Percentiles rank a stretch among this genome's conserved stretches.
phyloP scores from a whole-genome alignment of 2,329 filamentous ascomycete genomes.

The Trichoderma asperellum region DNA sequence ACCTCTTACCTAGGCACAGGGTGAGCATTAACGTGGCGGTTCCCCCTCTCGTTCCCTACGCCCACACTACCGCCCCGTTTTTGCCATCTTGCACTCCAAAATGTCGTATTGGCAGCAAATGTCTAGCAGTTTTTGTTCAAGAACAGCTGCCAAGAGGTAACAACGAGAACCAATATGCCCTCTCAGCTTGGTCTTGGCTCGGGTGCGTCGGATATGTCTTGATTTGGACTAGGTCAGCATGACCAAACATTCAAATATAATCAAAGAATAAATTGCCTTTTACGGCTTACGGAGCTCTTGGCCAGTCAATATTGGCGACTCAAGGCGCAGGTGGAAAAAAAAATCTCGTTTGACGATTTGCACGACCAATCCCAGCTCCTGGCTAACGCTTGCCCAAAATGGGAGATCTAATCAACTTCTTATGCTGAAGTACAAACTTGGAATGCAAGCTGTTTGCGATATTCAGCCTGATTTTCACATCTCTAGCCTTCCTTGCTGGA shows the following conservation, averaged over 20 bases:
- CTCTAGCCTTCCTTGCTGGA: neutral
- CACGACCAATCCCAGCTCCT: neutral
- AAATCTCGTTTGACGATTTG: neutral
- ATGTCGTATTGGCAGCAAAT: conserved; percentile 11
- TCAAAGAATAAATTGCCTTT: neutral
- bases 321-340: neutral
- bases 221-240: neutral
- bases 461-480: neutral
- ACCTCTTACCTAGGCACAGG: neutral
- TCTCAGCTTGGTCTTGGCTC: conserved; percentile 18
- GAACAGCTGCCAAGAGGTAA: conserved; percentile 15
- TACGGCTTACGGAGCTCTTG: neutral
- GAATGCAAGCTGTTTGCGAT: neutral
- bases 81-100: neutral
- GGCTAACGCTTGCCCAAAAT: neutral
- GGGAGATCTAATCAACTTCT: neutral
- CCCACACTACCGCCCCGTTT: conserved; percentile 6
- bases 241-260: neutral
- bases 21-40: neutral
- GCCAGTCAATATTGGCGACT: neutral
- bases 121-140: neutral
- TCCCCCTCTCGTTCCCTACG: conserved; percentile 1
- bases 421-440: neutral
- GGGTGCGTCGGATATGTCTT: conserved; percentile 18
- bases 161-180: conserved; percentile 2